These are phyloP conservation scores for Inga oerstediana DNA, from an alignment of 306 rosid species.

Conservation along the genomic window DNA sequence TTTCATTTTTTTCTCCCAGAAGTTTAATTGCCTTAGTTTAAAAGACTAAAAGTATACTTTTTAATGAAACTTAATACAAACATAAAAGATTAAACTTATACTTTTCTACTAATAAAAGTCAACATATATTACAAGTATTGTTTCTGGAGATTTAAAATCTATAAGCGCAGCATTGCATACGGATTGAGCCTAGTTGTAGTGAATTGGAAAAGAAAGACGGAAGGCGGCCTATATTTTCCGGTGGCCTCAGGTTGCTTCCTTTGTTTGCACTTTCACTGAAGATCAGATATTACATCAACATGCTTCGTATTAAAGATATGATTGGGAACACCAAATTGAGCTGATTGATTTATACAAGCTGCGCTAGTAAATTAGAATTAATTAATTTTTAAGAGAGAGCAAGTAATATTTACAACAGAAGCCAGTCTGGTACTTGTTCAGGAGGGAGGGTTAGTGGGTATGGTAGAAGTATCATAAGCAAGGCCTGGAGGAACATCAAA, in stretches of 20 bases:
- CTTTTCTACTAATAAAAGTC: no score
- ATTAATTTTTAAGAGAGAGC: background rate
- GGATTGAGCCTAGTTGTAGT: background rate
- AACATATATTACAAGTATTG: no score
- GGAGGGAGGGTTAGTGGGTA: constrained; percentile 68
- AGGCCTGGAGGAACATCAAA: constrained; percentile 55
- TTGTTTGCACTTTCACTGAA: background rate
- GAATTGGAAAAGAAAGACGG: background rate
- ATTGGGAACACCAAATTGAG: background rate
- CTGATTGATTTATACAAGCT: background rate
- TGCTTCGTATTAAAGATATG: background rate
- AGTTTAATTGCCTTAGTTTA: no score
- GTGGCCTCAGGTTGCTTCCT: background rate
- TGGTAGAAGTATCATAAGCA: constrained; percentile 17
- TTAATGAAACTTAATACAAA: no score
- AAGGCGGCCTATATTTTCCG: background rate
- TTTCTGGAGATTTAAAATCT: no score
- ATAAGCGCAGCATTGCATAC: background rate
- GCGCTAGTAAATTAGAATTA: background rate
- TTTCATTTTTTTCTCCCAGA: no score
- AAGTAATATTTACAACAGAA: background rate
- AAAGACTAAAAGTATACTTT: no score
- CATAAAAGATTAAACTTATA: no score
- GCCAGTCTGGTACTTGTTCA: constrained; percentile 28
- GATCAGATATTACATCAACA: background rate